Conservation (phyloP, 345 rosid species). For the Angophora floribunda region DNA sequence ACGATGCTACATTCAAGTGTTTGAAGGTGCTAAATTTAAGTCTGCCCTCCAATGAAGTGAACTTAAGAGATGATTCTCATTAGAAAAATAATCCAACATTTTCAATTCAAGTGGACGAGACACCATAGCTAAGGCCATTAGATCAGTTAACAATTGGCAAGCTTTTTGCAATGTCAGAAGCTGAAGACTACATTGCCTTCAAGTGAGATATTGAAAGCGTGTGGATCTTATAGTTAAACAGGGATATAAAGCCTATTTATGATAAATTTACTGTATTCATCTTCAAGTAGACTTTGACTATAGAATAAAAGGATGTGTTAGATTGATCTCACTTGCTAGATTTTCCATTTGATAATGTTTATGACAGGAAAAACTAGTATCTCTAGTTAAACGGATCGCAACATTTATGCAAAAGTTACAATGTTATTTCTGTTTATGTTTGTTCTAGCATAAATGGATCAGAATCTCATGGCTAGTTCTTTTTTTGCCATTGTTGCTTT, state of each 20-base stretch:
- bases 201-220: rapidly evolving
- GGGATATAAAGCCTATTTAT: rapidly evolving
- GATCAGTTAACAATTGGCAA: background rate
- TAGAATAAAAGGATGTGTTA: rapidly evolving
- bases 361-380: too few species aligned
- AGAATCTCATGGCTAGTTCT: rapidly evolving
- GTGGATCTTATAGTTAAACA: background rate
- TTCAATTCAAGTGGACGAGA: rapidly evolving
- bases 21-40: background rate
- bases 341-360: too few species aligned
- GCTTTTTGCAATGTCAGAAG: background rate
- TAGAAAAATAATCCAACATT: rapidly evolving
- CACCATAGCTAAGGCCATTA: background rate
- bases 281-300: background rate
- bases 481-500: background rate
- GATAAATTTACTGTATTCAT: background rate
- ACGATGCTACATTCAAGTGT: rapidly evolving
- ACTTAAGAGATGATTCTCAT: background rate
- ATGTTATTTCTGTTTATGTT: too few species aligned
- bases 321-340: background rate
- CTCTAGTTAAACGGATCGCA: background rate
- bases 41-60: background rate
- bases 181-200: background rate
- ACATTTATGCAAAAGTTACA: too few species aligned
- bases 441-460: background rate